phyloP scores from a whole-genome alignment of 441 rosid species.

The Adansonia rubrostipa region DNA sequence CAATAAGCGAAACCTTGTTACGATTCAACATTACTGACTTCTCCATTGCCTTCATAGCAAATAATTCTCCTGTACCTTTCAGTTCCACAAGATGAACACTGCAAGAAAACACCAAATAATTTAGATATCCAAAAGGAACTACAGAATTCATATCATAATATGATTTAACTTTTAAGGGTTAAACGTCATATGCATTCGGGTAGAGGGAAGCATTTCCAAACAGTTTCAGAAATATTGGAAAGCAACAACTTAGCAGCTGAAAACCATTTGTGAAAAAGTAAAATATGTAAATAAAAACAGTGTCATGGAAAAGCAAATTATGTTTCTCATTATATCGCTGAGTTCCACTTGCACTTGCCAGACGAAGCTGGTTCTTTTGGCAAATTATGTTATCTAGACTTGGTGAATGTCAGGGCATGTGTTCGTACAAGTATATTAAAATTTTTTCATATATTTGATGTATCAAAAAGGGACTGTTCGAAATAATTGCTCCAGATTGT shows the following conservation, averaged over 20 bases:
- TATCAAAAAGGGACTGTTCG: too few species aligned
- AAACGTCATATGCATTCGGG: background rate
- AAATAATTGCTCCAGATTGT: too few species aligned
- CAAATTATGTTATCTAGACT: background rate
- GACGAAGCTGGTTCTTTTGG: background rate
- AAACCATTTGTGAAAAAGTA: background rate
- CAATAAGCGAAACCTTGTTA: slow-evolving; percentile 63
- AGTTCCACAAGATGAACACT: slow-evolving; percentile 97
- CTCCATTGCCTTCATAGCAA: slow-evolving; percentile 99
- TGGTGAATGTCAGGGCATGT: too few species aligned
- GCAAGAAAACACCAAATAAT: slow-evolving; percentile 26
- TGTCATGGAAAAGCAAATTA: background rate
- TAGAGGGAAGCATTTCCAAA: background rate
- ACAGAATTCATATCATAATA: background rate
- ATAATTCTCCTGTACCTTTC: slow-evolving; percentile 68
- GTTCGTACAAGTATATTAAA: too few species aligned
- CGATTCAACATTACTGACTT: slow-evolving; percentile 88
- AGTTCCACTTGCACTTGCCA: background rate
- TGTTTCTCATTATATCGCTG: background rate
- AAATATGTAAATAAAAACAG: slow-evolving; percentile 1
- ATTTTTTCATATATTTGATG: too few species aligned
- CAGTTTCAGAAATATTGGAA: background rate
- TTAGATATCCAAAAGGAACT: background rate
- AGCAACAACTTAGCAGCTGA: background rate
- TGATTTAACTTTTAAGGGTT: background rate